These are phyloP conservation scores for Trichoderma gracile DNA, from an alignment of 2,329 filamentous ascomycete genomes.

Conservation along the genomic window DNA sequence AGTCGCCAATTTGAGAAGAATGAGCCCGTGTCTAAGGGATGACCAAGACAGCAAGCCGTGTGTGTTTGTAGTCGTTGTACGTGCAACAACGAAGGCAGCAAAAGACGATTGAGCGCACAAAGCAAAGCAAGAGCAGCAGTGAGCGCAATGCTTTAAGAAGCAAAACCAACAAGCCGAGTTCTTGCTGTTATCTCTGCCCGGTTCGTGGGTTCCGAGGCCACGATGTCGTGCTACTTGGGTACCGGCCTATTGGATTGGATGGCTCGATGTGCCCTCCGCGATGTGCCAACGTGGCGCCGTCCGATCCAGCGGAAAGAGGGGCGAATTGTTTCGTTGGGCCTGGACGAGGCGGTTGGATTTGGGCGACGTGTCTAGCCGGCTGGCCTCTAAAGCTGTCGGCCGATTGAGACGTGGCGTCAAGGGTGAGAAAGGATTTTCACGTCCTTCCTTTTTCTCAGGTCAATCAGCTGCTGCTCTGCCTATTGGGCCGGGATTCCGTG, in stretches of 20 bases:
- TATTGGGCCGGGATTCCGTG: background rate
- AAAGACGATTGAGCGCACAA: background rate
- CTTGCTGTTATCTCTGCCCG: background rate
- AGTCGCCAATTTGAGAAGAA: background rate
- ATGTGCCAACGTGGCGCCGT: constrained; percentile 26
- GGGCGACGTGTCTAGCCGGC: constrained; percentile 20
- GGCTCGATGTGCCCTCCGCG: constrained; percentile 16
- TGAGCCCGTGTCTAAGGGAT: constrained; percentile 17
- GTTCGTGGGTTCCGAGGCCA: constrained; percentile 7
- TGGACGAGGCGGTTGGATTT: constrained; percentile 21
- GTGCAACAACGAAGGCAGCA: no score
- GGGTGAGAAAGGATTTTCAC: background rate
- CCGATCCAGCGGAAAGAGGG: constrained; percentile 28
- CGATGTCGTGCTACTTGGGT: background rate
- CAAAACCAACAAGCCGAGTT: background rate
- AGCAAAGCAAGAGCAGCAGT: background rate
- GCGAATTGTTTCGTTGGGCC: background rate
- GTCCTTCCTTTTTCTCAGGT: background rate
- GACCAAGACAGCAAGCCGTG: constrained; percentile 6
- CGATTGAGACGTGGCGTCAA: constrained; percentile 23
- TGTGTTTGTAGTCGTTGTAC: no score
- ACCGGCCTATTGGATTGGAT: background rate
- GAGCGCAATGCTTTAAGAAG: no score
- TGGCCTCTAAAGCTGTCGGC: background rate
- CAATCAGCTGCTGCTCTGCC: background rate